phyloP scores from a whole-genome alignment of 352 stramenopile genomes.

The Phytophthora sp. region DNA sequence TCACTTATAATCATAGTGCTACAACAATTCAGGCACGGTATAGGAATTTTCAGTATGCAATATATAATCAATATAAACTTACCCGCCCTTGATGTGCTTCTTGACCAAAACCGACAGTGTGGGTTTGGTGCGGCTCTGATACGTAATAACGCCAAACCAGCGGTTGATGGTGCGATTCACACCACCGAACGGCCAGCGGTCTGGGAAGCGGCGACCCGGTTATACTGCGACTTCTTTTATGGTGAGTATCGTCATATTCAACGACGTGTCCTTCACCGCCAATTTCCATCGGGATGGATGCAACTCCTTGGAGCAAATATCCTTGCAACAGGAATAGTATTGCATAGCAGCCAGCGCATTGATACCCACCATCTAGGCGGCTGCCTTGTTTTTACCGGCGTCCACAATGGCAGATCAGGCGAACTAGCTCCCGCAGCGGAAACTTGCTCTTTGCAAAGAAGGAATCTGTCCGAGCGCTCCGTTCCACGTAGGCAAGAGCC shows the following conservation, averaged over 20 bases:
- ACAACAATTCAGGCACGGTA: not conserved
- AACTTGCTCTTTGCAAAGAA: not conserved
- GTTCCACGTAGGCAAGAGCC: not conserved
- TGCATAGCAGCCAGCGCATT: not conserved
- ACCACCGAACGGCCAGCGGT: not conserved
- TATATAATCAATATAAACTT: not conserved
- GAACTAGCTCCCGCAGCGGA: not conserved
- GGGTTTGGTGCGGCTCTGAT: not conserved
- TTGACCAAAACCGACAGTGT: not conserved
- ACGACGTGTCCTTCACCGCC: constrained; percentile 1
- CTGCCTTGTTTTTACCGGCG: not conserved
- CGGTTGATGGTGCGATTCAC: not conserved
- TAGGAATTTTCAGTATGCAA: not conserved
- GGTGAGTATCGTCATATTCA: not conserved
- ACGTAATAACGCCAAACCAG: not conserved
- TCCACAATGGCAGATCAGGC: not conserved
- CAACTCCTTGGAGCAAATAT: not conserved
- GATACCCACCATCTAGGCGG: not conserved
- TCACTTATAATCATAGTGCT: not conserved
- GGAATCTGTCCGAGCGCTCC: not conserved
- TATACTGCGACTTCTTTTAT: not conserved
- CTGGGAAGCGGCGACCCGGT: not conserved
- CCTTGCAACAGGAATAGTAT: not conserved
- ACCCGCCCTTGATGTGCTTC: not conserved
- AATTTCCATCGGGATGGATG: not conserved